Base-by-base conservation (phyloP, 2,329 filamentous ascomycete genomes). In the Cordyceps cicadae region DNA sequence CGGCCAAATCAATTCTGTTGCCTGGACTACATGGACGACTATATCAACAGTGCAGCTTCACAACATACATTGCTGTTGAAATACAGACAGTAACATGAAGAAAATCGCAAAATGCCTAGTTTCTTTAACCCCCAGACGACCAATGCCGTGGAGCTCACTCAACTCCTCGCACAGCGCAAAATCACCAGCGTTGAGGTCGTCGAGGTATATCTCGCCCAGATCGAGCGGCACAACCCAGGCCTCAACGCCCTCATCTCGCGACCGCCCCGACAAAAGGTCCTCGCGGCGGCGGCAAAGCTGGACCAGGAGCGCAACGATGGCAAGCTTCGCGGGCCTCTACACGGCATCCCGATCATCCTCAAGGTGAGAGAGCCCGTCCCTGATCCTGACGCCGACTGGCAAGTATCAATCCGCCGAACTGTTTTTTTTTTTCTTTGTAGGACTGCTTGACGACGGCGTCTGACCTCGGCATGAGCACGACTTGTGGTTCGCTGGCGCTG, bases 341-440 rank as follows among this genome's bases (percentile, higher is more conserved):
- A 69, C 15, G 66, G 67, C 6, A 63, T 68, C 24, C 67, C 66
- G 3, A 65, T 69, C 54, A 61, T 66, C 12, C 53, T 69, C 55
- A 69, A 69, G 55, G 68, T 67, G 9, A 29, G 29, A 4, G 7
- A 37, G 48, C 41, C 39, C 14, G 17, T n/a, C 56, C n/a, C 26
- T 17, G 34, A 11, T 37, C 1, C 2, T 37, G 6, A 37, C 32
- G 12, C 39, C 39, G 19, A 9, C 2, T 19, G n/a, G n/a, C 11
- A 46, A 29, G 29, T 29, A 29, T 7, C 12, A 37, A 37, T 5
- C 5, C 43, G 43, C 7, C 3, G n/a, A 46, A 46, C 43, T 46
- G n/a, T 3, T 17, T 8, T 5, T 11, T 4, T 7, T 3, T 17
- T 8, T 5, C 3, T 4, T 7, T 7, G 11, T 2, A 67, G 66